phyloP scores from a whole-genome alignment of 768 basidiomycete species.

The Calvatia gigantea region DNA sequence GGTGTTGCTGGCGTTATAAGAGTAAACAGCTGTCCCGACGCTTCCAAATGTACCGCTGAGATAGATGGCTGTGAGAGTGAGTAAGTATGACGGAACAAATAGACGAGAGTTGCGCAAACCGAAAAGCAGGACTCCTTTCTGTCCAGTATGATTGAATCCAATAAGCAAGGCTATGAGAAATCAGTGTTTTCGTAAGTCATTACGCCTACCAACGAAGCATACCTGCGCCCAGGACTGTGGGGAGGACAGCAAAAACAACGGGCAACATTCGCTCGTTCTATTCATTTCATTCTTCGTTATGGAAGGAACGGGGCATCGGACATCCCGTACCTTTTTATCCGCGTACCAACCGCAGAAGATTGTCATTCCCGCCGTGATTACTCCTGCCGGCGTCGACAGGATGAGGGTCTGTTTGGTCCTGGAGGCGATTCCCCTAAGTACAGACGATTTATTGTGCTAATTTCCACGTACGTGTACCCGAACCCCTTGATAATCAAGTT shows the following conservation, averaged over 20 bases:
- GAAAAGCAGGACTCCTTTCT: conserved; percentile 53
- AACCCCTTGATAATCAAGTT: conserved; percentile 61
- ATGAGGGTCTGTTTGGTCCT: conserved; percentile 62
- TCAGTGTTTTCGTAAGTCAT: background rate
- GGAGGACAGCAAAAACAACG: conserved; percentile 52
- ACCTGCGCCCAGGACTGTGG: conserved; percentile 57
- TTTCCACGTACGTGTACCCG: conserved; percentile 52
- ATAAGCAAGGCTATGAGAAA: conserved; percentile 44
- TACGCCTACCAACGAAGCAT: conserved; percentile 8
- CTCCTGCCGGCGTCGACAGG: conserved; percentile 53
- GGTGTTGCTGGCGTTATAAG: conserved; percentile 63
- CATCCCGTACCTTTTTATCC: conserved; percentile 53
- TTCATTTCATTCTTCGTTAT: background rate
- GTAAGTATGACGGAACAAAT: background rate
- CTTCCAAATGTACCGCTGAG: conserved; percentile 56
- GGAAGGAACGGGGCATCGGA: background rate
- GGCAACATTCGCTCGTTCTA: conserved; percentile 60
- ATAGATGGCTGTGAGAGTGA: conserved; percentile 35
- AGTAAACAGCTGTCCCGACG: conserved; percentile 55
- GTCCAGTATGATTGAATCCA: conserved; percentile 43
- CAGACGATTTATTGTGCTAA: too few species aligned
- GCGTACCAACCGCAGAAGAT: conserved; percentile 62
- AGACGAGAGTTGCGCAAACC: conserved; percentile 30
- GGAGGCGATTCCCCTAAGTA: background rate
- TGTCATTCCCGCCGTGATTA: conserved; percentile 43